These are phyloP conservation scores for Dactylellina leptospora DNA, from an alignment of 2,329 filamentous ascomycete species.

Conservation along the genomic window DNA sequence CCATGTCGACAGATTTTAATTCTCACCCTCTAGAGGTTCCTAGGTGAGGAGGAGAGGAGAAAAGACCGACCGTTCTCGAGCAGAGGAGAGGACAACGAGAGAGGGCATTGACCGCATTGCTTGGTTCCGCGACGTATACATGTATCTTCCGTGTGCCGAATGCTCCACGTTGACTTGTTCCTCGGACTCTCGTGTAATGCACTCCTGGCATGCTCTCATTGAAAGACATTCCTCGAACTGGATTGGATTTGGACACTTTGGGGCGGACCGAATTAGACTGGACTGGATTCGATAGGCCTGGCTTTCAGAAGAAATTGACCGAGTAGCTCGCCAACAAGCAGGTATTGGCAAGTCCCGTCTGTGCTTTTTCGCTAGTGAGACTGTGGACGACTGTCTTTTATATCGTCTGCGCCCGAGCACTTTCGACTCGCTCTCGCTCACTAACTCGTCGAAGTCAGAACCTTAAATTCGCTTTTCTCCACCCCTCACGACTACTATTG, in stretches of 20 bases:
- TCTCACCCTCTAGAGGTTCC: background rate
- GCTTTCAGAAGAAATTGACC: background rate
- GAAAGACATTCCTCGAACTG: no score
- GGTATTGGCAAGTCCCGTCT: background rate
- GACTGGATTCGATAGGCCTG: no score
- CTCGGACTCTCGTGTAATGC: no score
- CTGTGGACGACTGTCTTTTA: constrained; percentile 31
- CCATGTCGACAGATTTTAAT: background rate
- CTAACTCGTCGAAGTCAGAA: background rate
- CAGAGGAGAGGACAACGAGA: background rate
- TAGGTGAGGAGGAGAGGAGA: no score
- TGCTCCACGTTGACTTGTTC: no score
- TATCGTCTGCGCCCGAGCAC: constrained; percentile 23
- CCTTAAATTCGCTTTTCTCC: constrained; percentile 45
- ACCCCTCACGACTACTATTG: constrained; percentile 17
- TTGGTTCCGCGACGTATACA: no score
- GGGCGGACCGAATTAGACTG: no score
- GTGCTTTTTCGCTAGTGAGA: constrained; percentile 26
- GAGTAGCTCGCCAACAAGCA: background rate
- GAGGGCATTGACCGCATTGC: background rate
- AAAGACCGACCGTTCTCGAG: no score
- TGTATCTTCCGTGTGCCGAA: no score
- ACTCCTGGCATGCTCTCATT: no score
- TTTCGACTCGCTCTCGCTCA: constrained; percentile 1
- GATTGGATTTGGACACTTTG: no score